Evolutionary conservation across 2,329 filamentous ascomycete genomes (phyloP).

Genomic region (Phaeoacremonium minimum): DNA sequence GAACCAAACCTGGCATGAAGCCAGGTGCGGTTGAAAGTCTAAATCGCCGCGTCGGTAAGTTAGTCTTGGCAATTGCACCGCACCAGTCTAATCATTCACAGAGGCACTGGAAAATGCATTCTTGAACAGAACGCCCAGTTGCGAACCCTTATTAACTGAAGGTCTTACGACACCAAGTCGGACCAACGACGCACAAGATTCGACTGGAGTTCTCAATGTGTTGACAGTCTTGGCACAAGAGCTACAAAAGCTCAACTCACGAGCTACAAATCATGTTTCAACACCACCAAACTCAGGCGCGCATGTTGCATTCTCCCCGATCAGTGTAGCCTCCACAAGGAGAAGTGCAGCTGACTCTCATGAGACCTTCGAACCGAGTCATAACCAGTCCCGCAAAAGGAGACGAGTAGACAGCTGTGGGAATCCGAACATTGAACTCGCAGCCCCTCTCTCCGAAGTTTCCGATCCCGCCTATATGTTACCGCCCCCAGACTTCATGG

Average conservation of each 20-base stretch:
- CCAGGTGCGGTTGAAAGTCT: constrained; percentile 27
- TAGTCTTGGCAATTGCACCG: constrained; percentile 8
- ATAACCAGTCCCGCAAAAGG: neutral
- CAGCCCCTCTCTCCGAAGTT: neutral
- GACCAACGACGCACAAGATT: too few relatives aligned
- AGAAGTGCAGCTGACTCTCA: too few relatives aligned
- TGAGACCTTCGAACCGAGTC: too few relatives aligned
- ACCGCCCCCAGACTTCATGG: constrained; percentile 24
- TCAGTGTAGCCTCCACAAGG: too few relatives aligned
- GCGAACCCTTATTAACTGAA: neutral
- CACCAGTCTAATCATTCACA: neutral
- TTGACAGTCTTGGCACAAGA: neutral
- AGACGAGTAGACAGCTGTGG: neutral
- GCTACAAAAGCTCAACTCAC: neutral
- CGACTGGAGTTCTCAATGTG: neutral
- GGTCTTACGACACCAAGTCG: too few relatives aligned
- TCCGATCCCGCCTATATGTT: neutral
- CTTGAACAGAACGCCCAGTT: neutral
- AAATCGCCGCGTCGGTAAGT: constrained; percentile 21
- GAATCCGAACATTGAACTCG: neutral
- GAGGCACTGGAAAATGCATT: neutral
- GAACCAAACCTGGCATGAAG: constrained; percentile 25
- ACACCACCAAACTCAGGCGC: too few relatives aligned
- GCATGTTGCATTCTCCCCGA: too few relatives aligned
- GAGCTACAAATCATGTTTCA: too few relatives aligned